A percentile compares a stretch with the other conserved stretches of the same genome.
phyloP scores from a whole-genome alignment of 2,329 filamentous ascomycete species.

The Alternaria ventricosa region DNA sequence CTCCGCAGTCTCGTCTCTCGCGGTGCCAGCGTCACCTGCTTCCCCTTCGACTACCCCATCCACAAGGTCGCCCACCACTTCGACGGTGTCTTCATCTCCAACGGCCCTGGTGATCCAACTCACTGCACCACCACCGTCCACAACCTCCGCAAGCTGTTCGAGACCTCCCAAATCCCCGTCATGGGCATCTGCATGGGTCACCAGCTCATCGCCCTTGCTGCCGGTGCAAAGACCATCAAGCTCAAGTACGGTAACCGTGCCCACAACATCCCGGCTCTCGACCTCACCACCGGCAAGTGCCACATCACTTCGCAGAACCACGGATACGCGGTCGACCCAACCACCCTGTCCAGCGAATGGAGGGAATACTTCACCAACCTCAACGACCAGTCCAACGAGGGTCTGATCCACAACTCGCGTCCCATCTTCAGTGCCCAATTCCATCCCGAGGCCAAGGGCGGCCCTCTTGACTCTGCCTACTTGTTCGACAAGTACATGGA shows the following conservation, averaged over 20 bases:
- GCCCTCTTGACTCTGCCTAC: constrained; percentile 93
- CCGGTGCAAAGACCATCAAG: constrained; percentile 90
- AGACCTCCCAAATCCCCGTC: constrained; percentile 86
- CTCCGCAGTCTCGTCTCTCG: constrained; percentile 91
- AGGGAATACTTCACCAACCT: constrained; percentile 99
- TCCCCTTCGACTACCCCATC: constrained; percentile 96
- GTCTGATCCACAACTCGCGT: constrained; percentile 92
- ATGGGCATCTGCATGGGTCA: constrained; percentile 99
- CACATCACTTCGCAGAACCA: constrained; percentile 99
- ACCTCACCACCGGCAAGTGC: constrained; percentile 94
- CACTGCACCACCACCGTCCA: constrained; percentile 95
- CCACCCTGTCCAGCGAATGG: constrained; percentile 83
- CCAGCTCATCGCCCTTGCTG: constrained; percentile 89
- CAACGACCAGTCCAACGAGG: constrained; percentile 97
- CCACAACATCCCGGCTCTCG: constrained; percentile 96
- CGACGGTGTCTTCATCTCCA: constrained; percentile 98
- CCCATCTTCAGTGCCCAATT: constrained; percentile 99
- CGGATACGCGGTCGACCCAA: constrained; percentile 90
- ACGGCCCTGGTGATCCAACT: constrained; percentile 96
- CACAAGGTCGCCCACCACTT: constrained; percentile 98
- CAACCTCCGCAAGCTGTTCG: constrained; percentile 89
- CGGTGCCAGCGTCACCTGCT: constrained; percentile 89
- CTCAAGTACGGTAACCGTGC: constrained; percentile 99
- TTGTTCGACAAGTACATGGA: constrained; percentile 96
- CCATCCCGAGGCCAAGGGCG: constrained; percentile 97